Evolutionary conservation across 176 grass and related monocot species (phyloP), one percentile per base, ranked within the genome.

Genomic region (Juncus inflexus): DNA sequence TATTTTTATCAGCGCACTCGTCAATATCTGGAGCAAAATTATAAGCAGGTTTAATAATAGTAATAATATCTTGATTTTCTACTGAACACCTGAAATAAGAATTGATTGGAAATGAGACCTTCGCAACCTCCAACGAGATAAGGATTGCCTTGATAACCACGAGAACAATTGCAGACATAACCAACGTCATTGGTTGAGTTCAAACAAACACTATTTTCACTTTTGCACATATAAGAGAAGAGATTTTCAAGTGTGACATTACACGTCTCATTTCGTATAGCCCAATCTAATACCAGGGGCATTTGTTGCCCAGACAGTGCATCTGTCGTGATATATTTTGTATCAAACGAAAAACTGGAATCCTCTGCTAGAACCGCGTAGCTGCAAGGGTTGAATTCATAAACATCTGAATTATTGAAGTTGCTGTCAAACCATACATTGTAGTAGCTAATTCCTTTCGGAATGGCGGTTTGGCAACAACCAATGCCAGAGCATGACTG

Each of bases 101-200:
- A 19, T 60, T 50, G 70, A 37, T 74, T 36, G 43, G 6, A 7
- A 70, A 35, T 40, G 28, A 41, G 53, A 80, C 78, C 78, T 74
- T 65, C 11, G 41, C 78, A 80, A 61, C 78, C 78, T 13, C 40
- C 12, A 0, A 35, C 3, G 35, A 74, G 51, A 45, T 80, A 80
- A 16, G 78, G 78, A 50, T 75, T 81, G 39, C 78, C 78, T 35
- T 81, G 70, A 58, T 67, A 75, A 12, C 70, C 70, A 43, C 12
- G 60, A 9, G 62, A 67, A 13, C 78, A 80, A 3, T 67, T 74
- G 62, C 78, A 80, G 7, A 40, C 43, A 51, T 80, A 75, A 12
- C 78, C 70, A 2, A 9, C 13, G 42, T 65, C 62, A 39, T 62
- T 61, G 7, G 2, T 55, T 16, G 62, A 68, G 40, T 68, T 8